Evolutionary conservation across 2,329 filamentous ascomycete species (phyloP).

Genomic region (Cytospora chrysosperma): DNA sequence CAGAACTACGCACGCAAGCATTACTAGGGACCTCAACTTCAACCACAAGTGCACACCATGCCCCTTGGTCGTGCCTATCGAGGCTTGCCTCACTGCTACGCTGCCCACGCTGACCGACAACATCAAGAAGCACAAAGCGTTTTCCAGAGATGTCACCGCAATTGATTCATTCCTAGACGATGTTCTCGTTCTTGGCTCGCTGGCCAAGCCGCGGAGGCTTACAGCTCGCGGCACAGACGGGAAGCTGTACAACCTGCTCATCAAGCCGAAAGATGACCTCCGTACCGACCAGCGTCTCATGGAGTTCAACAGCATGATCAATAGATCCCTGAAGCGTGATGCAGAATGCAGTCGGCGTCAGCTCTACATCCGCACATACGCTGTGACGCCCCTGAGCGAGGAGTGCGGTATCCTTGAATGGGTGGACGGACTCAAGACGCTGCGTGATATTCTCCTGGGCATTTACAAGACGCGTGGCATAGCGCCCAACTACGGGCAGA

Average conservation of each 20-base stretch:
- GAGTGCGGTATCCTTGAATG: conserved; percentile 98
- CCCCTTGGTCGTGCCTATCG: conserved; percentile 83
- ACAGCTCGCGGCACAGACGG: conserved; percentile 88
- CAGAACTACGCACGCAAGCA: conserved; percentile 66
- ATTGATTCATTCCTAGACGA: conserved; percentile 81
- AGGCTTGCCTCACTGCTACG: conserved; percentile 78
- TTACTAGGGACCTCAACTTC: conserved; percentile 77
- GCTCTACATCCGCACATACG: conserved; percentile 95
- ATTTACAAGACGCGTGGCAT: conserved; percentile 77
- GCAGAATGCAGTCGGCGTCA: conserved; percentile 86
- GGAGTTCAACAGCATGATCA: conserved; percentile 99
- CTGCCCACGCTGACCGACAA: conserved; percentile 74
- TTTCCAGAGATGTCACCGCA: conserved; percentile 81
- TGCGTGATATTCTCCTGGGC: conserved; percentile 83
- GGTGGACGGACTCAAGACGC: conserved; percentile 93
- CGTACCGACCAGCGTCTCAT: conserved; percentile 97
- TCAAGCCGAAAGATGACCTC: conserved; percentile 97
- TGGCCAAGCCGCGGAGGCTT: conserved; percentile 89
- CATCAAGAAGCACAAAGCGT: conserved; percentile 77
- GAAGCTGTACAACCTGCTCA: conserved; percentile 81
- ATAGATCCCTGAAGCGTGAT: conserved; percentile 87
- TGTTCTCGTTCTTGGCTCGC: conserved; percentile 83
- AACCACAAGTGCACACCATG: conserved; percentile 81
- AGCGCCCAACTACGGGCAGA: conserved; percentile 64
- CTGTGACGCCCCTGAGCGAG: conserved; percentile 93